phyloP scores from a whole-genome alignment of 2,329 filamentous ascomycete species.

The Trichoderma atroviride region DNA sequence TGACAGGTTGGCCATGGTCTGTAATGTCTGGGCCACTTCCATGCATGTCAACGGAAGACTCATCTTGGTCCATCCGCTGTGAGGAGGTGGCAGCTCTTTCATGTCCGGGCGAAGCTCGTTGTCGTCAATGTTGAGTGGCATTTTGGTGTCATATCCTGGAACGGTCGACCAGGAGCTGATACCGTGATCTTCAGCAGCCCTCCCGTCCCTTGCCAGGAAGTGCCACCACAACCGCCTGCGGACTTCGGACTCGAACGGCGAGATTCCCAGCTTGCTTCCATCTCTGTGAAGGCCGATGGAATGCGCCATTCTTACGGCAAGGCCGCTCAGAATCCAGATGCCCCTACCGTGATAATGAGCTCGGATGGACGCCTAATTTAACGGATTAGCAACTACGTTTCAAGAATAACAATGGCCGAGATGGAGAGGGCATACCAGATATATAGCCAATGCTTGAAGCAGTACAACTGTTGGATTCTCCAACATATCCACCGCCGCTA shows the following conservation, averaged over 20 bases:
- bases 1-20: slow-evolving; percentile 32
- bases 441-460: slow-evolving; percentile 44
- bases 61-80: slow-evolving; percentile 60
- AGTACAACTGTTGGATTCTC: slow-evolving; percentile 43
- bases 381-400: not conserved
- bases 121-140: slow-evolving; percentile 51
- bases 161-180: slow-evolving; percentile 30
- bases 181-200: slow-evolving; percentile 60
- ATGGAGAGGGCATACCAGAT: slow-evolving; percentile 38
- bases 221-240: slow-evolving; percentile 59
- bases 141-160: slow-evolving; percentile 27
- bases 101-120: slow-evolving; percentile 48
- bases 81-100: slow-evolving; percentile 44
- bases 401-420: too few species aligned
- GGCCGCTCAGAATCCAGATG: slow-evolving; percentile 47
- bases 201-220: slow-evolving; percentile 53
- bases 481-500: slow-evolving; percentile 45
- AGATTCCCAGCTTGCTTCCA: slow-evolving; percentile 47
- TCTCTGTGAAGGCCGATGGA: slow-evolving; percentile 60
- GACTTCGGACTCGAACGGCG: slow-evolving; percentile 58
- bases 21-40: slow-evolving; percentile 46
- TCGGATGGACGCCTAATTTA: slow-evolving; percentile 35
- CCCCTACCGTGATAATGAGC: slow-evolving; percentile 40
- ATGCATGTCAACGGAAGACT: slow-evolving; percentile 57
- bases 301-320: slow-evolving; percentile 51